phyloP scores from a whole-genome alignment of 352 stramenopile species.

The Saprolegnia parasitica region DNA sequence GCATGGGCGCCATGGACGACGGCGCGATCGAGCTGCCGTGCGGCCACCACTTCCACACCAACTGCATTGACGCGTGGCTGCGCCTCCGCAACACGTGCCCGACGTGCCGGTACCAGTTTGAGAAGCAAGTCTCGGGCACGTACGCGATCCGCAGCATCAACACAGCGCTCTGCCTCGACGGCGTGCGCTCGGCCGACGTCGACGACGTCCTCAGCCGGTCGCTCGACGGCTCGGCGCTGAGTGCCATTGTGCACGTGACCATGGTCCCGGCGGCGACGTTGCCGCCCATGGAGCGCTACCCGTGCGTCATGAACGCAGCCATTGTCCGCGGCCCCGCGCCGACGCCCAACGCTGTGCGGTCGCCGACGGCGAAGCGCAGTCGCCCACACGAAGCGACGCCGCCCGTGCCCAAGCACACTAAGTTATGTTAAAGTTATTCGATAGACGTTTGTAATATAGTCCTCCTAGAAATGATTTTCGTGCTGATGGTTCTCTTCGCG shows the following conservation, averaged over 20 bases:
- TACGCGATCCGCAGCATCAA: conserved; percentile 78
- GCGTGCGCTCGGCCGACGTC: conserved; percentile 45
- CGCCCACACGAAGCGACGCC: background rate
- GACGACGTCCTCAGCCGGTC: conserved; percentile 54
- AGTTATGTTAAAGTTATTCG: background rate
- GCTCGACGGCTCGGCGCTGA: conserved; percentile 56
- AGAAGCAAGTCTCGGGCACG: conserved; percentile 67
- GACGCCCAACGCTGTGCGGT: conserved; percentile 33
- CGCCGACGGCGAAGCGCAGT: background rate
- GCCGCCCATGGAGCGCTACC: conserved; percentile 63
- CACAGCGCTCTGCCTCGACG: conserved; percentile 67
- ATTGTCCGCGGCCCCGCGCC: conserved; percentile 47
- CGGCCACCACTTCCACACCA: conserved; percentile 90
- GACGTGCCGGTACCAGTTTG: conserved; percentile 91
- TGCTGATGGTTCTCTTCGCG: no score
- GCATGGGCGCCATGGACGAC: conserved; percentile 86
- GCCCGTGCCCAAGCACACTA: background rate
- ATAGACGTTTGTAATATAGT: background rate
- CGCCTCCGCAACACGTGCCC: conserved; percentile 89
- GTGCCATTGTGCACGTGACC: conserved; percentile 69
- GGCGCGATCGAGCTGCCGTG: conserved; percentile 84
- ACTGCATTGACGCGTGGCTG: conserved; percentile 92
- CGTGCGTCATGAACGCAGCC: conserved; percentile 72
- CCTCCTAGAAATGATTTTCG: no score
- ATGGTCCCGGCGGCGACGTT: conserved; percentile 55